A percentile compares a stretch with the other conserved stretches of the same genome.
Conservation (phyloP, 352 stramenopile genomes). For the Phytophthora citrophthora region DNA sequence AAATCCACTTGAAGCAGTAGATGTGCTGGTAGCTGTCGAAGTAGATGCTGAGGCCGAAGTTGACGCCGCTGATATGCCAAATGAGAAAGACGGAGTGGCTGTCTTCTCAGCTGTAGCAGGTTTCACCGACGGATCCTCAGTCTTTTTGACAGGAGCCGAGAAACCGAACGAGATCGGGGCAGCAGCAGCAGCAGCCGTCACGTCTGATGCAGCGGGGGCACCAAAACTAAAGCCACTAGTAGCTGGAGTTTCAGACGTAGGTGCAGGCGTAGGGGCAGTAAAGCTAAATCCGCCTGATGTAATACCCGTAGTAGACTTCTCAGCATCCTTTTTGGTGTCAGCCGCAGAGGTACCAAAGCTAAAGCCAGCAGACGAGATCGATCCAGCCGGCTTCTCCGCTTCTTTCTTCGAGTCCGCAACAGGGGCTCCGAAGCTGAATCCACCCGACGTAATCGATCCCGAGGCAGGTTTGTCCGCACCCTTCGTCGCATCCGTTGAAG, state of each 20-base stretch:
- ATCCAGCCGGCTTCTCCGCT: conserved; percentile 29
- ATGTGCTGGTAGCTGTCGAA: background rate
- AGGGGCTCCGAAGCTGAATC: conserved; percentile 62
- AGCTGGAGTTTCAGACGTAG: conserved; percentile 8
- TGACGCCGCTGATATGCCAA: conserved; percentile 26
- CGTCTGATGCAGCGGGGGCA: conserved; percentile 6
- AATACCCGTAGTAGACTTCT: conserved; percentile 20
- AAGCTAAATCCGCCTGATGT: conserved; percentile 30
- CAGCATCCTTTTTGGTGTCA: conserved; percentile 13
- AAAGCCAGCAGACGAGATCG: conserved; percentile 28
- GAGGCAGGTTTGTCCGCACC: conserved; percentile 22
- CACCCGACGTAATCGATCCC: conserved; percentile 30
- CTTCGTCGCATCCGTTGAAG: conserved; percentile 23
- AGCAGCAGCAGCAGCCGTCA: conserved; percentile 1
- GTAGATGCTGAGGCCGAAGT: background rate
- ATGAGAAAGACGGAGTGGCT: conserved; percentile 38
- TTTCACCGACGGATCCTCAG: conserved; percentile 15
- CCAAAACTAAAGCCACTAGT: conserved; percentile 22
- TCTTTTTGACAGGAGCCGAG: conserved; percentile 29
- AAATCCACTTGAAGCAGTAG: conserved; percentile 19
- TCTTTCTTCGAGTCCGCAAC: conserved; percentile 21
- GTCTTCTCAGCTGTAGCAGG: conserved; percentile 8
- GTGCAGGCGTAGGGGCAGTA: conserved; percentile 11
- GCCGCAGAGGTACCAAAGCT: conserved; percentile 21
- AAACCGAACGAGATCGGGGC: conserved; percentile 41